Evolutionary conservation across 2,329 filamentous ascomycete species (phyloP), one percentile per base, ranked within the genome.

Genomic region (Aspergillus pseudoviridinutans): DNA sequence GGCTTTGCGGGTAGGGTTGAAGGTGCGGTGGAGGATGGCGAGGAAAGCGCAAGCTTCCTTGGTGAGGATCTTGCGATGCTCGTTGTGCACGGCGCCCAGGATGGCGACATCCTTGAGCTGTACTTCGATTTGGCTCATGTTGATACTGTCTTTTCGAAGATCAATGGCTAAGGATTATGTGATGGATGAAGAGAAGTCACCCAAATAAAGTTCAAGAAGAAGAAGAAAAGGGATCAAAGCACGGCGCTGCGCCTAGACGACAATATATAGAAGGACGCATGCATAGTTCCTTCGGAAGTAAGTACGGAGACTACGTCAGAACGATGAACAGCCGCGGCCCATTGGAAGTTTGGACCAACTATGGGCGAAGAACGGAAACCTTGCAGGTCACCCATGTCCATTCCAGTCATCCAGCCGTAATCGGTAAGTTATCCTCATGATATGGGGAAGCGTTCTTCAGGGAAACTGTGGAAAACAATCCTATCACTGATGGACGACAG

Each of bases 41-140:
- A 99, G 86, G 82, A 97, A 99, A 62, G 91, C 89, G 64, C 91
- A 87, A 56, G 93, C 93, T 64, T 95, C 85, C 68, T 92, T 93
- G 62, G 87, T 96, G 64, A 97, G 85, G 74, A 99, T 95, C 83
- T 96, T 93, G 79, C 86, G 87, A 75, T 92, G 88, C 67, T 88
- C 80, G 58, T 93, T 86, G 70, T 86, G 87, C 72, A 97, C 80
- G 61, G 84, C 77, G 71, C 91, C 93, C 69, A 91, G 87, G 82
- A 97, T 85, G 77, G 87, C 86, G 71, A 97, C 92, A 77, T 92
- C 92, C 76, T 92, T 87, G 66, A 97, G 88, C 72, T 96, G 89
- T 63, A 83, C 79, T 57, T 96, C 89, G 71, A 84, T 84, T 64
- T 83, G 81, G 64, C 86, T 82, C 88, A 91, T 92, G 66, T 61